Percentiles rank a stretch among this genome's conserved stretches.
phyloP scores from a whole-genome alignment of 352 stramenopile genomes.

The Blastocystis sp. region DNA sequence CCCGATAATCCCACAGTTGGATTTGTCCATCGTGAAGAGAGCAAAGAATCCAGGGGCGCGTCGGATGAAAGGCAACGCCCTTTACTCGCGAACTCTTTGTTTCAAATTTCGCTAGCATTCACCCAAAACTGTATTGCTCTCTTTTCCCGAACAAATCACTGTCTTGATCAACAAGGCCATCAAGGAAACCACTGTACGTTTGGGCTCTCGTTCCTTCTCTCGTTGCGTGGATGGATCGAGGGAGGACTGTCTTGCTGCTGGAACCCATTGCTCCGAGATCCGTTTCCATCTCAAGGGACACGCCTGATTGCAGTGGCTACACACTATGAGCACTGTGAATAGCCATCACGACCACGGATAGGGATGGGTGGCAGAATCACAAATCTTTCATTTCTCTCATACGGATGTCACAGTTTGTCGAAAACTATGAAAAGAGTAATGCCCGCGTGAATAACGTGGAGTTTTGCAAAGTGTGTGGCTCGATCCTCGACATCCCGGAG shows the following conservation, averaged over 20 bases:
- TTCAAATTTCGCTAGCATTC: conserved; percentile 98
- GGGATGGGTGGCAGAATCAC: too few species aligned
- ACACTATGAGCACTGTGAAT: too few species aligned
- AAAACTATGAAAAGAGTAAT: conserved; percentile 59
- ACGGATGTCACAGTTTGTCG: conserved; percentile 60
- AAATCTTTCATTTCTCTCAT: too few species aligned
- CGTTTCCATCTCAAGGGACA: too few species aligned
- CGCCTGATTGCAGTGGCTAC: too few species aligned
- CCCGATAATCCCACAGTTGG: conserved; percentile 97
- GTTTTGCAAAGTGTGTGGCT: conserved; percentile 67
- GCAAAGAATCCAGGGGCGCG: conserved; percentile 92
- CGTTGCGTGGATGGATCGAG: too few species aligned
- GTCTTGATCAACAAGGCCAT: neutral
- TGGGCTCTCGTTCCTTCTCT: too few species aligned
- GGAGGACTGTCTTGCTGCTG: too few species aligned
- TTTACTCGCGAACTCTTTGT: conserved; percentile 99
- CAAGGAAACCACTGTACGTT: neutral
- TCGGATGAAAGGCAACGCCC: conserved; percentile 95
- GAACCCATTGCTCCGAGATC: too few species aligned
- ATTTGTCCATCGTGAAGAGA: conserved; percentile 95
- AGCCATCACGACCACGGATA: too few species aligned
- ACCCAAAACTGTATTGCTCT: too few species aligned
- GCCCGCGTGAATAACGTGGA: conserved; percentile 51
- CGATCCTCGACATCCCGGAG: conserved; percentile 65
- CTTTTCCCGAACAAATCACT: neutral